These are phyloP conservation scores for Corymbia maculata DNA, from an alignment of 345 rosid genomes.

Conservation along the genomic window DNA sequence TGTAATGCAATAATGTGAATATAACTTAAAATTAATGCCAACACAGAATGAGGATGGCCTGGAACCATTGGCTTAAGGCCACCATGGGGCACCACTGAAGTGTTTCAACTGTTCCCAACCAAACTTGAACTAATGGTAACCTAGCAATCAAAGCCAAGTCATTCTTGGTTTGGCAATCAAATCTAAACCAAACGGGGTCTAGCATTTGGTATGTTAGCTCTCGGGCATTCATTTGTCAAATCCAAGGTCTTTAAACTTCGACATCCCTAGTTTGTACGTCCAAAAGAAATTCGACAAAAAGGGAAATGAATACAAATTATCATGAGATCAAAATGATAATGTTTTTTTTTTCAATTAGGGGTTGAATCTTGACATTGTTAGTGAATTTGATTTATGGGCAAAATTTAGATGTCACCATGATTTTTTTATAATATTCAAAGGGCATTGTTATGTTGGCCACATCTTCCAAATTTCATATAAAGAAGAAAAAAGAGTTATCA, in stretches of 20 bases:
- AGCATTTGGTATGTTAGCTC: neutral
- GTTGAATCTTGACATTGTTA: neutral
- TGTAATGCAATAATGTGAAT: neutral
- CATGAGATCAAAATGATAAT: accelerated
- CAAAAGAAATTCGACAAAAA: neutral
- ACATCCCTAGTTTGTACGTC: neutral
- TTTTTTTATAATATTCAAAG: too few relatives aligned
- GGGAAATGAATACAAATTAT: neutral
- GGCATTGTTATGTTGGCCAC: accelerated
- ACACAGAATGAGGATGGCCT: neutral
- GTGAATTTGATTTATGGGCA: accelerated
- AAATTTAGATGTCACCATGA: accelerated
- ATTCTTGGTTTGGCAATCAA: neutral
- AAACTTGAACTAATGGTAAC: neutral
- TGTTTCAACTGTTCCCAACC: neutral
- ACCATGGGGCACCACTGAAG: neutral
- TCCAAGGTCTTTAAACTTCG: neutral
- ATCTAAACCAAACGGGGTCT: neutral
- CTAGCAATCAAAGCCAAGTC: neutral
- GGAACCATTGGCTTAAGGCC: neutral
- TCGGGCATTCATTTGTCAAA: neutral
- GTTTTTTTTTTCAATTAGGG: neutral
- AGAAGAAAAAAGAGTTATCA: neutral
- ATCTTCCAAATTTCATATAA: too few relatives aligned
- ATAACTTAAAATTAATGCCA: neutral